Evolutionary conservation across 1,139 yeast species (phyloP).

Genomic region (Yamadazyma siamensis): DNA sequence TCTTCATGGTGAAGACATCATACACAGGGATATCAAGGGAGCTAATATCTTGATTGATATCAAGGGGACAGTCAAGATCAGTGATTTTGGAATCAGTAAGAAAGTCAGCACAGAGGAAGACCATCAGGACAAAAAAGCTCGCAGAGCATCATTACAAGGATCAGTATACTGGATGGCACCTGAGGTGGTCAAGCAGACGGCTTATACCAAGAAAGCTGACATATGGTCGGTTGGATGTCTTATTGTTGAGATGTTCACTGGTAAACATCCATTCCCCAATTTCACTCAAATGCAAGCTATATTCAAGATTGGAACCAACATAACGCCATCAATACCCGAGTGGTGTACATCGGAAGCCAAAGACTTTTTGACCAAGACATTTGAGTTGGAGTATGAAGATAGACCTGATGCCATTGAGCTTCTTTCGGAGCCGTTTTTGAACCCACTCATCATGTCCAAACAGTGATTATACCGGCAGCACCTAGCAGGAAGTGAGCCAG

Average conservation of each 20-base stretch:
- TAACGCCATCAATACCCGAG: conserved; percentile 74
- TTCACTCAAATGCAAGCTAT: conserved; percentile 96
- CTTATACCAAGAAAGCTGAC: conserved; percentile 86
- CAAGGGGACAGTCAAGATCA: conserved; percentile 86
- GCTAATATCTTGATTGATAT: conserved; percentile 89
- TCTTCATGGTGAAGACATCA: conserved; percentile 76
- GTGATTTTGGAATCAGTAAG: conserved; percentile 92
- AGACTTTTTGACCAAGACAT: conserved; percentile 63
- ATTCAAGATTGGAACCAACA: conserved; percentile 84
- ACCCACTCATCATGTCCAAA: conserved; percentile 46
- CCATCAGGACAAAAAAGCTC: conserved; percentile 25
- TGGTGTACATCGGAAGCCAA: conserved; percentile 69
- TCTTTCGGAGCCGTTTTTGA: conserved; percentile 58
- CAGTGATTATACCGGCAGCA: too few relatives aligned
- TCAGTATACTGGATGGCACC: conserved; percentile 99
- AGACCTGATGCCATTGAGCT: conserved; percentile 75
- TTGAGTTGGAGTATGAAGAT: conserved; percentile 68
- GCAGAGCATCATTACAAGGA: conserved; percentile 86
- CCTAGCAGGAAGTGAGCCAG: too few relatives aligned
- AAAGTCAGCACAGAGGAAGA: conserved; percentile 44
- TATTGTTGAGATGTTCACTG: conserved; percentile 91
- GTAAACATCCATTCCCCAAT: conserved; percentile 90
- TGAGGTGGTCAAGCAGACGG: conserved; percentile 88
- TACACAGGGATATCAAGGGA: conserved; percentile 90
- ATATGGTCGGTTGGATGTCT: conserved; percentile 96